phyloP scores from a whole-genome alignment of 2,329 filamentous ascomycete species.

The Pseudocercospora vitis region DNA sequence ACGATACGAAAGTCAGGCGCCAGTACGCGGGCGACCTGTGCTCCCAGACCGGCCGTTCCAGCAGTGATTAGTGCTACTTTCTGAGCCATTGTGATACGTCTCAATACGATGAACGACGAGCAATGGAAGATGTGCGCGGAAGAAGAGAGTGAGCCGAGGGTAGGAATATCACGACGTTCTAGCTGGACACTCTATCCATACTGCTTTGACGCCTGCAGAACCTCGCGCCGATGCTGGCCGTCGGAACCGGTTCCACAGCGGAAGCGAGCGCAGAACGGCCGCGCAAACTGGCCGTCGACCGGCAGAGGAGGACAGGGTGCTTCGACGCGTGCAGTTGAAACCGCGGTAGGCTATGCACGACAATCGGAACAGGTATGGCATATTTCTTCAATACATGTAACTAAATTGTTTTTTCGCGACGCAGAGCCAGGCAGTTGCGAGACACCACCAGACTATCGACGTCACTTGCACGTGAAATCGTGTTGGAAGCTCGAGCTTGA shows the following conservation, averaged over 20 bases:
- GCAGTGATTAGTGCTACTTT: constrained; percentile 52
- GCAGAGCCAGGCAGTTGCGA: no score
- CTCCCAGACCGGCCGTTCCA: constrained; percentile 51
- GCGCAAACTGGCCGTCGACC: not conserved
- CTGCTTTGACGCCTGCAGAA: not conserved
- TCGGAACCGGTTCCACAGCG: not conserved
- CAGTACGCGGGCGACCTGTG: constrained; percentile 48
- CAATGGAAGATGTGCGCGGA: not conserved
- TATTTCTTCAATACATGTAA: no score
- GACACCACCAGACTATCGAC: no score
- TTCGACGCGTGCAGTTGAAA: no score
- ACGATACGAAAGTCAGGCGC: constrained; percentile 51
- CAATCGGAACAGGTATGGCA: no score
- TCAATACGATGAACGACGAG: not conserved
- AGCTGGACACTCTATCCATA: not conserved
- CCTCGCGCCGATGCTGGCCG: not conserved
- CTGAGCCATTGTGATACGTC: constrained; percentile 29
- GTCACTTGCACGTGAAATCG: no score
- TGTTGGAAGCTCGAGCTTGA: no score
- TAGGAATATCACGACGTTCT: not conserved
- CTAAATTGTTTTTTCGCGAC: no score
- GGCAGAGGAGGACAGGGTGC: no score
- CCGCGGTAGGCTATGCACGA: no score
- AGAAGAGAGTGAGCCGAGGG: not conserved
- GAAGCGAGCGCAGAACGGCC: no score